Base-by-base conservation (phyloP, 805 yeast species). In the Nakazawaea laoshanensis region DNA sequence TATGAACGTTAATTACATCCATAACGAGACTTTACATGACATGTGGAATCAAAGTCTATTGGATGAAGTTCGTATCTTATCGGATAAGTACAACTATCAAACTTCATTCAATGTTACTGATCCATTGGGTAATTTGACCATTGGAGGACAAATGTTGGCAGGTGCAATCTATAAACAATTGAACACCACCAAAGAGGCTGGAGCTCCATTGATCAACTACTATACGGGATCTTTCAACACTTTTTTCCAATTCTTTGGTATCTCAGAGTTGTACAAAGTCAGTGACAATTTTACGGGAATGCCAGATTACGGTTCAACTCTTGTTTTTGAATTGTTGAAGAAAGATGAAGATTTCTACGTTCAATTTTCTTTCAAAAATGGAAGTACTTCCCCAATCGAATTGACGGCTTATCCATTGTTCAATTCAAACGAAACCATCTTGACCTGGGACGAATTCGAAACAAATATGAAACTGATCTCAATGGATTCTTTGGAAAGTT, bases 341-440 rank as follows among this genome's bases (percentile, higher is more conserved):
- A 50, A 57, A 36, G 33, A 37, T 17, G 39, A 47, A 17, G 47
- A 50, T 38, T 44, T 46, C 43, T 60, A 41, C 36, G 69, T 67
- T 14, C 61, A 63, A 43, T 65, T 66, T 46, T 60, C 67, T 7
- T 57, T 63, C 55, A 58, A 56, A 36, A 67, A 67, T 40, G 73
- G 73, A 30, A 63, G 72, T 10, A 48, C 51, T 33, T 54, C 53
- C 25, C 38, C 48, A 14, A 59, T 44, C 30, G 46, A 44, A n/a
- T 45, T 65, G 13, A 44, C 40, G 6, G 39, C 56, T 3, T 61
- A 53, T 41, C 61, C 69, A 16, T 36, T 62, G n/a, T 63, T 67
- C 40, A 64, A 60, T 37, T 17, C 41, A 19, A 42, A 47, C 23
- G 44, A 45, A 8, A 47, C 47, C 9, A 25, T 57, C 12, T 49